These are phyloP conservation scores for Pichia insulana DNA, from an alignment of 805 yeast genomes.

Conservation along the genomic window DNA sequence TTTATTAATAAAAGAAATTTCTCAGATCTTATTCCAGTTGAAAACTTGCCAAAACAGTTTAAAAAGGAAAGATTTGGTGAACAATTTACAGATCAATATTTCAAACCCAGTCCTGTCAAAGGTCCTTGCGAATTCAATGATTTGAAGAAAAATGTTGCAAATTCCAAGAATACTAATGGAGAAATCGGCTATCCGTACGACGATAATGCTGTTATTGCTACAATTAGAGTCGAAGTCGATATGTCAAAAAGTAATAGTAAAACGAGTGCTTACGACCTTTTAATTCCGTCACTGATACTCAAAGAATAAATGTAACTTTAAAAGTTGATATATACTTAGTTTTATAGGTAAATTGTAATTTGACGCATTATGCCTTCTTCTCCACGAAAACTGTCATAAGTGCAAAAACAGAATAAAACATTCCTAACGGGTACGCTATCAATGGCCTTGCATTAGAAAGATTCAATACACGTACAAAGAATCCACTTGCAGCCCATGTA, in stretches of 20 bases:
- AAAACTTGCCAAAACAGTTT: slow-evolving; percentile 24
- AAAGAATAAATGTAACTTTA: neutral
- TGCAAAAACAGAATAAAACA: slow-evolving; percentile 91
- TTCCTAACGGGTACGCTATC: slow-evolving; percentile 86
- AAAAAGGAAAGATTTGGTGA: slow-evolving; percentile 22
- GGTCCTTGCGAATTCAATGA: slow-evolving; percentile 13
- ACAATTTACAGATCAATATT: neutral
- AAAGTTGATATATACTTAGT: neutral
- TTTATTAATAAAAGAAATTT: slow-evolving; percentile 64
- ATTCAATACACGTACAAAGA: slow-evolving; percentile 77
- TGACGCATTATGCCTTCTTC: slow-evolving; percentile 15
- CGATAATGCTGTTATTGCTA: slow-evolving; percentile 51
- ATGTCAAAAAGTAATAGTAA: slow-evolving; percentile 36
- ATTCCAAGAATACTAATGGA: slow-evolving; percentile 3
- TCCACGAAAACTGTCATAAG: slow-evolving; percentile 79
- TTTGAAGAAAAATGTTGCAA: neutral
- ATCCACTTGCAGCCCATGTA: slow-evolving; percentile 87
- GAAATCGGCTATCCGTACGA: slow-evolving; percentile 45
- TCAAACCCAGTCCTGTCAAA: slow-evolving; percentile 19
- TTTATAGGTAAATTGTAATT: too few relatives aligned
- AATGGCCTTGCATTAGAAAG: slow-evolving; percentile 79
- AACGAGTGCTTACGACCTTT: slow-evolving; percentile 58
- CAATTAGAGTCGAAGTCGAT: slow-evolving; percentile 67
- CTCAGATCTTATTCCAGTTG: slow-evolving; percentile 54
- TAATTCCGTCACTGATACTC: slow-evolving; percentile 45